Evolutionary conservation across 371 early-diverging fungal genomes (phyloP).

Genomic region (Synchytrium microbalum): DNA sequence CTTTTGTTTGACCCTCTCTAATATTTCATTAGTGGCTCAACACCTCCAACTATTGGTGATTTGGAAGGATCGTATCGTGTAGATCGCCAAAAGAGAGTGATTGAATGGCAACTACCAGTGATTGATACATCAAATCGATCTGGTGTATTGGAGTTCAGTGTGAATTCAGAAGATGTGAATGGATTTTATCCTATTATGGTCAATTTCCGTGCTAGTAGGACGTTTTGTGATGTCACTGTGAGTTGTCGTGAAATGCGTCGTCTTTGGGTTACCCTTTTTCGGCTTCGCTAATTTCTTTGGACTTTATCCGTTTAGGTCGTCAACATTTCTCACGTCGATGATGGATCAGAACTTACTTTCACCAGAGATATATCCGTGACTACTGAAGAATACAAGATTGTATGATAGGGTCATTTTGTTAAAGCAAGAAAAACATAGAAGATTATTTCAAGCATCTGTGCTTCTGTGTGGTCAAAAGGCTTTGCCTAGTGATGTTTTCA

Average conservation of each 20-base stretch:
- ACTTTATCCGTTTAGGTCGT: constrained; percentile 26
- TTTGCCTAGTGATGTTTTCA: too few species aligned
- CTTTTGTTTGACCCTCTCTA: constrained; percentile 6
- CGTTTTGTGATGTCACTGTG: neutral
- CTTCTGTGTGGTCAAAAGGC: too few species aligned
- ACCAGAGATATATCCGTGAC: constrained; percentile 56
- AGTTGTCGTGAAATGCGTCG: neutral
- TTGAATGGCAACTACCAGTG: constrained; percentile 83
- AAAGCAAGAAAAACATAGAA: too few species aligned
- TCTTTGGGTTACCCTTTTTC: neutral
- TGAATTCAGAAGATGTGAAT: constrained; percentile 68
- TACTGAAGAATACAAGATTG: constrained; percentile 66
- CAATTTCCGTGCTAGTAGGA: constrained; percentile 39
- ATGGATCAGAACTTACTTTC: constrained; percentile 47
- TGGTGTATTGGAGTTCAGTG: constrained; percentile 80
- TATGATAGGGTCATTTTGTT: too few species aligned
- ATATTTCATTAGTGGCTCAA: constrained; percentile 39
- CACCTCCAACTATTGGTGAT: constrained; percentile 63
- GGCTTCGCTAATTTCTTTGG: constrained; percentile 6
- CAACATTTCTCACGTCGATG: constrained; percentile 45
- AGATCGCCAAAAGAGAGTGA: constrained; percentile 54
- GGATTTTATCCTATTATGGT: constrained; percentile 86
- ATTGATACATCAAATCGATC: constrained; percentile 66
- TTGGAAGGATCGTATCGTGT: constrained; percentile 73
- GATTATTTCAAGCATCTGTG: too few species aligned